Base-by-base conservation (phyloP, 768 basidiomycete genomes). In the Termitomyces eurrhizus region DNA sequence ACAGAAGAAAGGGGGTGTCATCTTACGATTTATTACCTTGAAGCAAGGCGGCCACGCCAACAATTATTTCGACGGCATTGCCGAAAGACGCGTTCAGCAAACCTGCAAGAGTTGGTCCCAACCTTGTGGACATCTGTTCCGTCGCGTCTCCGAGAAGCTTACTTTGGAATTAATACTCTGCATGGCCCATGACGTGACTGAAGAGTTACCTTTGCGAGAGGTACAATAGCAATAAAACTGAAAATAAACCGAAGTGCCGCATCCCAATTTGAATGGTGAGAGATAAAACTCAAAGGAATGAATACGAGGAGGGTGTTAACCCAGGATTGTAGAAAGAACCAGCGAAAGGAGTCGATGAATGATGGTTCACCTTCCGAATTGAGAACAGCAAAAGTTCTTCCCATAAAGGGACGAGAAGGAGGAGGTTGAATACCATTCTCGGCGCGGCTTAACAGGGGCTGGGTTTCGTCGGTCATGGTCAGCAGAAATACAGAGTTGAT, bases 61-160 rank as follows among this genome's bases (percentile, higher is more conserved):
- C 92, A 63, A 94, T 94, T 53, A 94, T 90, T 71, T 95, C 93
- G 49, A 93, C 89, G 9, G 90, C 90, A 68, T 90, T 91, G 35
- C 88, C 89, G 62, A 90, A 90, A 1, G 89, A 84, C 8, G 92
- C 94, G 66, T 95, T 95, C 56, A 95, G 77, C 4, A 96, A 77
- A 32, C 93, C 93, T 44, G 93, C 92, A 36, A 95, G 76, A 1
- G 93, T 95, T 67, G 93, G 85, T 5, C 93, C 93, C 51, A 95
- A 77, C 66, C 84, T 85, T 52, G 86, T 70, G 1, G 89, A 88
- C 78, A 91, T 80, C 72, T 92, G 90, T 54, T 93, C 90, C 0
- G 92, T 93, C 0, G 90, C 86, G 57, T 90, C 87, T 13, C 92
- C 91, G 7, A 93, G 82, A 55, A 93, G 77, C 85, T 91, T 62